Evolutionary conservation across 257 asterid genomes (phyloP).

Genomic region (Nyctanthes arbortristis): DNA sequence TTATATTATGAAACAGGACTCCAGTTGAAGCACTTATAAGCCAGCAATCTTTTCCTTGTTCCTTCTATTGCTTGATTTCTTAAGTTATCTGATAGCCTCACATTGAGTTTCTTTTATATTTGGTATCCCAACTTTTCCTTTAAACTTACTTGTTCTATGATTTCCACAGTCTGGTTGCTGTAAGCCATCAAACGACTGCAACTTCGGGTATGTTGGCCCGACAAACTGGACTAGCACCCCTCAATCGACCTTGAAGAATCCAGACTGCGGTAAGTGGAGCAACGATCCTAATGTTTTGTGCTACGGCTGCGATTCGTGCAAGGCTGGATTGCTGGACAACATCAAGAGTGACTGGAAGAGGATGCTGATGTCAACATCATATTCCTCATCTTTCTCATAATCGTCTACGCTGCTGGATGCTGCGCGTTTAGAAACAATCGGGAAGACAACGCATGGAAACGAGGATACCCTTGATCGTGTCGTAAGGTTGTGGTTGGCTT

Average conservation of each 20-base stretch:
- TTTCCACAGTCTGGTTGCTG: slow-evolving; percentile 89
- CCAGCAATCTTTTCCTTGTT: no score
- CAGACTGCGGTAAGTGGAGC: slow-evolving; percentile 65
- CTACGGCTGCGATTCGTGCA: slow-evolving; percentile 79
- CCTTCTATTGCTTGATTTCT: no score
- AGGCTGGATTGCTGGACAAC: slow-evolving; percentile 88
- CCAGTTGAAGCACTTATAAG: no score
- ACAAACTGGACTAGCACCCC: slow-evolving; percentile 66
- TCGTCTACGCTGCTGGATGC: slow-evolving; percentile 84
- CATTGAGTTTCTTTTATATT: no score
- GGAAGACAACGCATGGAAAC: slow-evolving; percentile 72
- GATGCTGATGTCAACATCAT: slow-evolving; percentile 71
- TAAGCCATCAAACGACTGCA: slow-evolving; percentile 78
- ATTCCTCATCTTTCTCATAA: slow-evolving; percentile 69
- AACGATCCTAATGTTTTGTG: slow-evolving; percentile 56
- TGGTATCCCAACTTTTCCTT: no score
- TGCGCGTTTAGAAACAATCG: slow-evolving; percentile 87
- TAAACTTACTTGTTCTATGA: background rate
- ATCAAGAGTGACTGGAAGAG: slow-evolving; percentile 79
- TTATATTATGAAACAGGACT: no score
- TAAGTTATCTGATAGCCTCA: background rate
- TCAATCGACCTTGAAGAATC: slow-evolving; percentile 27
- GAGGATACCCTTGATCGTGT: slow-evolving; percentile 69
- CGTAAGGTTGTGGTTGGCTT: background rate
- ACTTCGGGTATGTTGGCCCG: slow-evolving; percentile 64